Base-by-base conservation (phyloP, 306 rosid genomes). In the Abrus pulchellus region DNA sequence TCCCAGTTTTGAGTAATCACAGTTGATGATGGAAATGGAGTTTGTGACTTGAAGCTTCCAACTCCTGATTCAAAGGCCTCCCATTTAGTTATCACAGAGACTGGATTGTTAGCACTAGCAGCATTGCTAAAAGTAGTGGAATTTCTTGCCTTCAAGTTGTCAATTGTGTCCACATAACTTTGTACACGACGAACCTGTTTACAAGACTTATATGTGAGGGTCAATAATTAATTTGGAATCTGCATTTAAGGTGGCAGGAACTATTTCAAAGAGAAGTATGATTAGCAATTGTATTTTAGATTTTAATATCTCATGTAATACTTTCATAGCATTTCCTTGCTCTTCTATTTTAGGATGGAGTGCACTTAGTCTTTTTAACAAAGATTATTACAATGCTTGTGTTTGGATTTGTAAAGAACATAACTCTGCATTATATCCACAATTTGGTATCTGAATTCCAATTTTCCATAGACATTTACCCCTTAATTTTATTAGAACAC, bases 151-250 rank as follows among this genome's bases (percentile, higher is more conserved):
- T 89, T 93, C 5, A 93, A 64, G 29, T 79, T 86, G 87, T 89
- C 95, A 2, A 93, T 77, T 56, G 45, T 78, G 61, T 91, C 92
- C 4, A 84, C 92, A 7, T 85, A 87, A 57, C 86, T 85, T 79
- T 91, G 96, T 30, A 93, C 90, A 27, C 96, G 91, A 54, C 79
- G 75, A 41, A 93, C 96, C 96, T 93, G 82, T 73, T 36, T 48
- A 43, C 13, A 34, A 75, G 53, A 69, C 36, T 71, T 65, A 28
- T 34, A 45, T 7, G 61, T 73, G 13, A 57, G 11, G 47, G 44
- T 41, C 50, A 49, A 28, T 68, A 9, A 9, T 11, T 38, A 13
- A 32, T 10, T 66, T 41, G 28, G 40, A 61, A 52, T 50, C 41
- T 49, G 30, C 41, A 77, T 63, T 49, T 9, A 60, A 60, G 9